phyloP scores from a whole-genome alignment of 2,329 filamentous ascomycete genomes.

The Exophiala spinifera region DNA sequence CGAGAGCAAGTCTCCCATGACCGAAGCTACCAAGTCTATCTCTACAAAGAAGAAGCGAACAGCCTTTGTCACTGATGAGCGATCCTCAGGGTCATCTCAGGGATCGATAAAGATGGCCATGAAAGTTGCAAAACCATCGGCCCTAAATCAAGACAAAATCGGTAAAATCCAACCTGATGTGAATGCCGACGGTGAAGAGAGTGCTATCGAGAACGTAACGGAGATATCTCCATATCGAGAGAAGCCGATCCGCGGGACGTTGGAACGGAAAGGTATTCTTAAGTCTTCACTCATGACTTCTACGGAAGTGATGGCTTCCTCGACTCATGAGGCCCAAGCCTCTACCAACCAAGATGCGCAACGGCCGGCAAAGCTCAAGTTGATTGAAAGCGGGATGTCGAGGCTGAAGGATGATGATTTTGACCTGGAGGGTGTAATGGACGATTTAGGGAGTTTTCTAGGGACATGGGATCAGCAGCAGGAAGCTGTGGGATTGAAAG shows the following conservation, averaged over 20 bases:
- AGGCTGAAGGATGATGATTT: constrained; percentile 33
- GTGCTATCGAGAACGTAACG: not conserved
- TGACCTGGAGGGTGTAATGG: constrained; percentile 44
- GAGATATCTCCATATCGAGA: not conserved
- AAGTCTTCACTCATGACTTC: constrained; percentile 14
- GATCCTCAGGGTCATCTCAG: constrained; percentile 6
- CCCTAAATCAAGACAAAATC: not conserved
- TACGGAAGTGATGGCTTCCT: not conserved
- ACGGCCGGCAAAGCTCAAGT: constrained; percentile 21
- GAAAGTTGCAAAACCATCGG: constrained; percentile 23
- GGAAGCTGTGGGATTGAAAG: constrained; percentile 26
- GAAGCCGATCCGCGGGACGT: not conserved
- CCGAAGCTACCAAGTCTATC: constrained; percentile 8
- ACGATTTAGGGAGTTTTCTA: constrained; percentile 46
- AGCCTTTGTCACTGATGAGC: constrained; percentile 17
- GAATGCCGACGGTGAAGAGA: constrained; percentile 3
- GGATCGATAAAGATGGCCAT: constrained; percentile 23
- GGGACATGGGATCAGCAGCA: constrained; percentile 44
- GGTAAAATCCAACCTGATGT: not conserved
- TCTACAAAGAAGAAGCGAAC: constrained; percentile 28
- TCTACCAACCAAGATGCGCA: constrained; percentile 34
- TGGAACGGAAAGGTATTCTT: constrained; percentile 10
- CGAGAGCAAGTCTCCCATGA: constrained; percentile 1
- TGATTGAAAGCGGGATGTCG: constrained; percentile 34
- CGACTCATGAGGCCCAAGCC: constrained; percentile 32